A percentile compares a stretch with the other conserved stretches of the same genome.
These are phyloP conservation scores for Sugiyamaella japonica DNA, from an alignment of 1,139 yeast genomes.

Conservation along the genomic window DNA sequence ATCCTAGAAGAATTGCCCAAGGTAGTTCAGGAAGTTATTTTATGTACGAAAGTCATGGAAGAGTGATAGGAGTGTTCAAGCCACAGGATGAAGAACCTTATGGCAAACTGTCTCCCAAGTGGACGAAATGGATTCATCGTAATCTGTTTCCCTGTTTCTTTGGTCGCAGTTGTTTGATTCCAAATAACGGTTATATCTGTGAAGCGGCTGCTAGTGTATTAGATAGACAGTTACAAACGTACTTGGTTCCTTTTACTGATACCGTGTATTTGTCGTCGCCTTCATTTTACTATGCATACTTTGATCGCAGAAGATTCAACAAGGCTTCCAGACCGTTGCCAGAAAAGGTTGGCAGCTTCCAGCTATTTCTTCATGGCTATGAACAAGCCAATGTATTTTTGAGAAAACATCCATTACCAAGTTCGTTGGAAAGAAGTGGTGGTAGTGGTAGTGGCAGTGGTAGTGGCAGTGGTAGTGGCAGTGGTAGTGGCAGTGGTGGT, in stretches of 20 bases:
- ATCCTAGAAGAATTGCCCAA: slow-evolving; percentile 56
- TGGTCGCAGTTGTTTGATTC: slow-evolving; percentile 71
- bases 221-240: slow-evolving; percentile 59
- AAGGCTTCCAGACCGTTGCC: slow-evolving; percentile 40
- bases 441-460: neutral
- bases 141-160: slow-evolving; percentile 76
- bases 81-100: slow-evolving; percentile 84
- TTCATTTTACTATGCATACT: slow-evolving; percentile 54
- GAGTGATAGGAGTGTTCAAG: slow-evolving; percentile 62
- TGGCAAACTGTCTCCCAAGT: slow-evolving; percentile 74
- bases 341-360: slow-evolving; percentile 66
- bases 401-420: slow-evolving; percentile 49
- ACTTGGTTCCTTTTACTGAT: slow-evolving; percentile 67
- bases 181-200: slow-evolving; percentile 69
- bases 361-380: slow-evolving; percentile 60
- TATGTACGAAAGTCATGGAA: slow-evolving; percentile 44
- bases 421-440: neutral
- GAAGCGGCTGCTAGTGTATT: slow-evolving; percentile 71
- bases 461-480: neutral
- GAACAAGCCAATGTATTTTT: slow-evolving; percentile 64
- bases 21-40: slow-evolving; percentile 79
- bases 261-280: slow-evolving; percentile 55
- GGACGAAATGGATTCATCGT: slow-evolving; percentile 79
- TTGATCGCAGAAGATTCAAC: slow-evolving; percentile 45
- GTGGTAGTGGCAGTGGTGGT: neutral